Conservation (phyloP, 257 asterid species). For the Mitragyna speciosa region DNA sequence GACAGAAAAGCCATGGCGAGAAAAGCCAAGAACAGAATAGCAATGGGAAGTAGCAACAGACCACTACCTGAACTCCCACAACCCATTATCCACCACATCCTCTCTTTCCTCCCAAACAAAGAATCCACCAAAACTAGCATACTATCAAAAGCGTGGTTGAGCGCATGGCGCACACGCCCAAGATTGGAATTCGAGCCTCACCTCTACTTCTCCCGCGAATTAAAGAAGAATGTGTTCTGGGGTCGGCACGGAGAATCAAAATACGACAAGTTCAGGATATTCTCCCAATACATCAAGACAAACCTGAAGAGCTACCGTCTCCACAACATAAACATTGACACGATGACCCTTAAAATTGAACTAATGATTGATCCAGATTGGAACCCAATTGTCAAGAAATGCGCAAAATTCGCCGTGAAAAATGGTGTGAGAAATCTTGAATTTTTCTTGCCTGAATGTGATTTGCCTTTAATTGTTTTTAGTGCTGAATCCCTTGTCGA, state of each 20-base stretch:
- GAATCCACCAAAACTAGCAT: neutral
- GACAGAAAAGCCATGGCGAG: too few species aligned
- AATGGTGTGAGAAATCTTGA: neutral
- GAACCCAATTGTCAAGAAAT: neutral
- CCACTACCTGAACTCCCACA: neutral
- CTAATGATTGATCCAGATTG: neutral
- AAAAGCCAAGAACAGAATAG: too few species aligned
- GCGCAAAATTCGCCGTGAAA: neutral
- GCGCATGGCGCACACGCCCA: neutral
- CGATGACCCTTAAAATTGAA: neutral
- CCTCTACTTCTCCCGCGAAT: neutral
- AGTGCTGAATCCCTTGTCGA: neutral
- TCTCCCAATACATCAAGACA: neutral
- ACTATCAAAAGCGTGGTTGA: neutral
- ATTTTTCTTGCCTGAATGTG: neutral
- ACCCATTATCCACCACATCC: neutral
- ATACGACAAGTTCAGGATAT: neutral
- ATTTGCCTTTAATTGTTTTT: neutral
- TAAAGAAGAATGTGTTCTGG: neutral
- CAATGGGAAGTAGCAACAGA: neutral
- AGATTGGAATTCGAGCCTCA: neutral
- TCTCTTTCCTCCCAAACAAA: neutral
- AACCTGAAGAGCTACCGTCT: neutral
- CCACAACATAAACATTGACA: neutral
- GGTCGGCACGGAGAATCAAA: neutral